Conservation (phyloP, 257 asterid genomes). For the Linaria vulgaris region DNA sequence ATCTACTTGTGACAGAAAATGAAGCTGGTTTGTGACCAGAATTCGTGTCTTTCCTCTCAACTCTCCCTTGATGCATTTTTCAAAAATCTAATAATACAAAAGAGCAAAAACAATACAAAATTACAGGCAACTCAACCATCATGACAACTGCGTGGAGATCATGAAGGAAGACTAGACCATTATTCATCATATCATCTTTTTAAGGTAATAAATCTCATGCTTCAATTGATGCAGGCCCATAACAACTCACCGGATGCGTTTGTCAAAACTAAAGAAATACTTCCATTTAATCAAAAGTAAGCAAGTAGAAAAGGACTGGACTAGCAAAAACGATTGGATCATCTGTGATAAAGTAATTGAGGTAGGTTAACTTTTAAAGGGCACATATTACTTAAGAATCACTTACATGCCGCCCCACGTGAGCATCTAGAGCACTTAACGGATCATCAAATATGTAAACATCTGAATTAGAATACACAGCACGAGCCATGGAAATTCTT, state of each 20-base stretch:
- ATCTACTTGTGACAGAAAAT: slow-evolving; percentile 93
- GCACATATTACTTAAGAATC: slow-evolving; percentile 4
- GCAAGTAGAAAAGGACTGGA: no score
- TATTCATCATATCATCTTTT: neutral
- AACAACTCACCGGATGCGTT: no score
- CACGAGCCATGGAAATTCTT: slow-evolving; percentile 98
- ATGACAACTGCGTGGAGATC: slow-evolving; percentile 6
- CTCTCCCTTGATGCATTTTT: slow-evolving; percentile 86
- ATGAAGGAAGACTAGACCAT: slow-evolving; percentile 4
- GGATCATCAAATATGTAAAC: slow-evolving; percentile 95
- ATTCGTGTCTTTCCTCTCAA: slow-evolving; percentile 86
- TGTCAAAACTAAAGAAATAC: no score
- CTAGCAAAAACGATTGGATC: neutral
- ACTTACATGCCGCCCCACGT: slow-evolving; percentile 91
- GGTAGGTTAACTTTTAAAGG: neutral
- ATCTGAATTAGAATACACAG: slow-evolving; percentile 91
- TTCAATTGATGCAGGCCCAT: no score
- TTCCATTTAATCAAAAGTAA: no score
- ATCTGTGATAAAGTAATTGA: neutral
- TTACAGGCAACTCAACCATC: neutral
- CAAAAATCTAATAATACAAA: slow-evolving; percentile 62
- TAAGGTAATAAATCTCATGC: neutral
- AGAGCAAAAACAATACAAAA: slow-evolving; percentile 12
- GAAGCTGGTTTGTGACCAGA: slow-evolving; percentile 92
- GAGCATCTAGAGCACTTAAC: slow-evolving; percentile 97